Conservation (phyloP, 306 rosid species). For the Cucurbita maxima region DNA sequence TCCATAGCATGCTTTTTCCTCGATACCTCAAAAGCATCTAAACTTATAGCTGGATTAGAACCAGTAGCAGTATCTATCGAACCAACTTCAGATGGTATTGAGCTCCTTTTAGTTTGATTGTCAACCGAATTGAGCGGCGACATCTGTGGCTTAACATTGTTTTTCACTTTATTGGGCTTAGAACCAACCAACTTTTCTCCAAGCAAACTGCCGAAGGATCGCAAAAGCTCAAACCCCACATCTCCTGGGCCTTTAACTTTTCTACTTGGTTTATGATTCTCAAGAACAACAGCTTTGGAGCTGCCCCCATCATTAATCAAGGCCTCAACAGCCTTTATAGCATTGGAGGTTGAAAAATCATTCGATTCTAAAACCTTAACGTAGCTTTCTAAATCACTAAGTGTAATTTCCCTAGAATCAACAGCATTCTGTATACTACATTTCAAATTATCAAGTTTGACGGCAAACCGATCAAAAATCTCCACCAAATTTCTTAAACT, state of each 20-base stretch:
- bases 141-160: slow-evolving; percentile 25
- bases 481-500: slow-evolving; percentile 36
- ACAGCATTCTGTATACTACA: slow-evolving; percentile 38
- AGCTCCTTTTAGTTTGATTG: slow-evolving; percentile 23
- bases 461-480: slow-evolving; percentile 39
- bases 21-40: slow-evolving; percentile 21
- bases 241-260: slow-evolving; percentile 48
- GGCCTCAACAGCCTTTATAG: slow-evolving; percentile 24
- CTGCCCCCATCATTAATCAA: slow-evolving; percentile 33
- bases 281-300: slow-evolving; percentile 22
- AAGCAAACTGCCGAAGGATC: slow-evolving; percentile 42
- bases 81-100: slow-evolving; percentile 17
- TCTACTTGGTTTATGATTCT: slow-evolving; percentile 35
- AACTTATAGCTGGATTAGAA: slow-evolving; percentile 11
- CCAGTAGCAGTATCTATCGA: slow-evolving; percentile 23
- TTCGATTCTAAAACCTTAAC: slow-evolving; percentile 28
- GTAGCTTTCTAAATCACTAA: slow-evolving; percentile 48
- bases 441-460: slow-evolving; percentile 33
- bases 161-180: slow-evolving; percentile 32
- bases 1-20: slow-evolving; percentile 13
- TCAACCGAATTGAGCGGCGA: slow-evolving; percentile 5
- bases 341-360: slow-evolving; percentile 27
- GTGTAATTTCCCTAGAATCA: slow-evolving; percentile 33
- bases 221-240: slow-evolving; percentile 39
- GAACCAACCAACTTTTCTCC: slow-evolving; percentile 32